phyloP scores from a whole-genome alignment of 768 basidiomycete genomes.

The Cystobasidium onofrii region DNA sequence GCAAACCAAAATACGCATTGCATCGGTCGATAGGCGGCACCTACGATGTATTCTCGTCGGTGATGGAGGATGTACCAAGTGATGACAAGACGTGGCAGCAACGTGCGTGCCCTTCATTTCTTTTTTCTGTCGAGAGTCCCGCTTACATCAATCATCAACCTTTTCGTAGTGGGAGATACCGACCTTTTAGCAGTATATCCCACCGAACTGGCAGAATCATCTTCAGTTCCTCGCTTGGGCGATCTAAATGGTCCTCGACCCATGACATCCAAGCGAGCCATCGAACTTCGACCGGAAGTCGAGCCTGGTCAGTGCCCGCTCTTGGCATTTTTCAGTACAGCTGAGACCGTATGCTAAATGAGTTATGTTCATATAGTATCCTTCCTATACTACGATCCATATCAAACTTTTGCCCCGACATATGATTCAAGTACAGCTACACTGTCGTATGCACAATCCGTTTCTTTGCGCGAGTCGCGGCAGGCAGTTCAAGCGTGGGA shows the following conservation, averaged over 20 bases:
- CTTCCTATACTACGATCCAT: conserved; percentile 35
- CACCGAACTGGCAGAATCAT: neutral
- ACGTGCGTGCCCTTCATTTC: neutral
- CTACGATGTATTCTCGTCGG: conserved; percentile 24
- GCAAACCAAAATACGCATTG: conserved; percentile 10
- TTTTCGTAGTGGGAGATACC: conserved; percentile 11
- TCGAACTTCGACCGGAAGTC: conserved; percentile 8
- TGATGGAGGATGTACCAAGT: neutral
- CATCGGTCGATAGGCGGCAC: conserved; percentile 6
- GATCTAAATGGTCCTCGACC: conserved; percentile 2
- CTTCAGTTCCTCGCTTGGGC: neutral
- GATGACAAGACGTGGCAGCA: neutral
- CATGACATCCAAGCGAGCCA: neutral
- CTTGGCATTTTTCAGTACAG: neutral
- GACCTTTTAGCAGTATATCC: conserved; percentile 8
- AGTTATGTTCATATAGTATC: neutral
- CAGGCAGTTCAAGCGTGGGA: neutral
- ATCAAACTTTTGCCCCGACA: conserved; percentile 32
- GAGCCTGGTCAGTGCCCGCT: conserved; percentile 12
- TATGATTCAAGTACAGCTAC: conserved; percentile 34
- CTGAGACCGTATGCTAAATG: neutral
- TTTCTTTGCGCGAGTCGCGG: neutral
- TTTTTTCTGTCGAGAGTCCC: neutral
- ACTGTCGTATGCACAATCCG: conserved; percentile 24
- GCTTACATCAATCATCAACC: neutral